phyloP scores from a whole-genome alignment of 495 filamentous ascomycete genomes.

The Antarctomyces pellizariae region DNA sequence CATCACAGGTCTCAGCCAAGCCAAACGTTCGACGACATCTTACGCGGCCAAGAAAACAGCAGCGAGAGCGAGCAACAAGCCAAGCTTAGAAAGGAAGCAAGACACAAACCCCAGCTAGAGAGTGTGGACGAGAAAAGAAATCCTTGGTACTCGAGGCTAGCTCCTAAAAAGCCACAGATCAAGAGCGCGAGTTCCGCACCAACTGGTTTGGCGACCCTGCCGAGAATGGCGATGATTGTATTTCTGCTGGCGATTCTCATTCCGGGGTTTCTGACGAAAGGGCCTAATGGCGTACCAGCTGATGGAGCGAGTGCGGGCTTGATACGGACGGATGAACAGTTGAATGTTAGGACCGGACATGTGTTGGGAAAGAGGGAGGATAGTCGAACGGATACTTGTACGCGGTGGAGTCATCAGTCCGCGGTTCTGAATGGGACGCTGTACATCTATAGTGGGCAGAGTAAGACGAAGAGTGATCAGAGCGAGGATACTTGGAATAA shows the following conservation, averaged over 20 bases:
- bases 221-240: conserved; percentile 22
- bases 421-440: conserved; percentile 46
- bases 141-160: conserved; percentile 18
- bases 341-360: conserved; percentile 9
- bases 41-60: too few species aligned
- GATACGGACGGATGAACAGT: conserved; percentile 12
- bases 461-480: conserved; percentile 27
- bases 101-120: too few species aligned
- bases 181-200: conserved; percentile 19
- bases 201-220: conserved; percentile 15
- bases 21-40: too few species aligned
- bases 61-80: too few species aligned
- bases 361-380: conserved; percentile 17
- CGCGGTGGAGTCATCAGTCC: conserved; percentile 46
- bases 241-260: conserved; percentile 29
- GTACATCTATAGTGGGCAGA: conserved; percentile 52
- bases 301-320: conserved; percentile 23
- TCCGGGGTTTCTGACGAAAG: conserved; percentile 21
- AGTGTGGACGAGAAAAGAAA: conserved; percentile 5
- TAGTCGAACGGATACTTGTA: conserved; percentile 33
- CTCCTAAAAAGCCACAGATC: conserved; percentile 16
- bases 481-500: conserved; percentile 41
- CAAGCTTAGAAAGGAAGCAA: too few species aligned
- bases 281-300: conserved; percentile 18
- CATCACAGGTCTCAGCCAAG: too few species aligned